Conservation (phyloP, 2,329 filamentous ascomycete genomes). For the Beauveria medogensis region DNA sequence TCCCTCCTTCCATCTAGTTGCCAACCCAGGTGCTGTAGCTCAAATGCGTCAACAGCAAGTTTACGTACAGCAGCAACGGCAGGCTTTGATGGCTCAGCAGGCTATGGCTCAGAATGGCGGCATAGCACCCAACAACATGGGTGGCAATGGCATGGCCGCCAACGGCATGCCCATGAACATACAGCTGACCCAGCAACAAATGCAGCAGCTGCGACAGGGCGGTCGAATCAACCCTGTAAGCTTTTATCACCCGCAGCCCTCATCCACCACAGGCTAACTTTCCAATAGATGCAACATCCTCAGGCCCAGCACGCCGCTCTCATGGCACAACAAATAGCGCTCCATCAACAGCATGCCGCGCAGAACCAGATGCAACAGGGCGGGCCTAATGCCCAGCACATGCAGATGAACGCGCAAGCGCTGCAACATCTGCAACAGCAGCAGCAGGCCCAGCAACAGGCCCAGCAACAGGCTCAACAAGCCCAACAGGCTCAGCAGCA, state of each 20-base stretch:
- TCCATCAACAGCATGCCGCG: slow-evolving; percentile 29
- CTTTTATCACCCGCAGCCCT: background rate
- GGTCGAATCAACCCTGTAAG: slow-evolving; percentile 35
- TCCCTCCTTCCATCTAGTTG: slow-evolving; percentile 18
- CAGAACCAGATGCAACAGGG: slow-evolving; percentile 28
- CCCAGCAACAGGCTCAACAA: slow-evolving; percentile 34
- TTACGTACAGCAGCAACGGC: slow-evolving; percentile 47
- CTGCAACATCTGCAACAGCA: slow-evolving; percentile 36
- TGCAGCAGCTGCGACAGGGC: slow-evolving; percentile 39
- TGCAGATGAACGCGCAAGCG: slow-evolving; percentile 40
- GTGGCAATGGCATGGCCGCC: slow-evolving; percentile 23
- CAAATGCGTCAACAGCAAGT: slow-evolving; percentile 48
- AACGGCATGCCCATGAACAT: slow-evolving; percentile 48
- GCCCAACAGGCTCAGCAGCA: slow-evolving; percentile 16
- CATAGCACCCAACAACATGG: slow-evolving; percentile 31
- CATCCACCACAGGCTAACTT: background rate
- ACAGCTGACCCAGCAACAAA: slow-evolving; percentile 39
- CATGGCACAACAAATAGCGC: slow-evolving; percentile 37
- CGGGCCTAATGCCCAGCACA: slow-evolving; percentile 37
- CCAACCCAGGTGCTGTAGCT: slow-evolving; percentile 30
- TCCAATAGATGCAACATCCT: slow-evolving; percentile 14
- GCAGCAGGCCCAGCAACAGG: slow-evolving; percentile 35
- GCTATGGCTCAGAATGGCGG: slow-evolving; percentile 37
- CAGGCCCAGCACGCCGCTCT: slow-evolving; percentile 22
- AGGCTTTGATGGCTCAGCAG: slow-evolving; percentile 48